These are phyloP conservation scores for Penicillium atrosanguineum DNA, from an alignment of 495 filamentous ascomycete genomes.

Conservation along the genomic window DNA sequence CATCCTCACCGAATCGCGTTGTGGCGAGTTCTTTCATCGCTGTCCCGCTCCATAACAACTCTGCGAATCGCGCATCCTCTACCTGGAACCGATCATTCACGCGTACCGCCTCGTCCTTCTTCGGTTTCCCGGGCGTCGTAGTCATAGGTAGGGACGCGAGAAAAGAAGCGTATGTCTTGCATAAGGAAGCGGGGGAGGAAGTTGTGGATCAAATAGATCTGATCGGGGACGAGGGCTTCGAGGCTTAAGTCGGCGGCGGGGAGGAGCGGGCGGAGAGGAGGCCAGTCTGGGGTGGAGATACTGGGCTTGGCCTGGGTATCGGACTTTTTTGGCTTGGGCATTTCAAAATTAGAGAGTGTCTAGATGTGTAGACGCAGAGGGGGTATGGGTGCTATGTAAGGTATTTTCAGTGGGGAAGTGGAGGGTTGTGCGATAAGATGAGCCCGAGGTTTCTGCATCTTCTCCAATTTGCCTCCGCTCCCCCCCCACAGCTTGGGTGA, in stretches of 20 bases:
- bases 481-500: slow-evolving; percentile 4
- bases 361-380: neutral
- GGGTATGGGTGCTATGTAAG: slow-evolving; percentile 9
- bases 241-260: slow-evolving; percentile 63
- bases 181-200: slow-evolving; percentile 80
- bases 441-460: slow-evolving; percentile 6
- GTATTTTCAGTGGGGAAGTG: slow-evolving; percentile 4
- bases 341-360: slow-evolving; percentile 3
- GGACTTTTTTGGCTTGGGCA: slow-evolving; percentile 28
- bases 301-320: slow-evolving; percentile 16
- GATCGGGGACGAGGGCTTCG: slow-evolving; percentile 55
- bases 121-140: slow-evolving; percentile 82
- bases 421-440: slow-evolving; percentile 9
- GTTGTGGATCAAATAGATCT: slow-evolving; percentile 73
- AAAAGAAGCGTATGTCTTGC: slow-evolving; percentile 78
- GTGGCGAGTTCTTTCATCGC: slow-evolving; percentile 32
- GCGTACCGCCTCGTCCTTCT: slow-evolving; percentile 77
- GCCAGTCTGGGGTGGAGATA: slow-evolving; percentile 63
- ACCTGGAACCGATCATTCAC: slow-evolving; percentile 93
- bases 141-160: slow-evolving; percentile 69
- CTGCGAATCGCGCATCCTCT: slow-evolving; percentile 71
- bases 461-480: slow-evolving; percentile 1
- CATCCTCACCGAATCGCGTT: slow-evolving; percentile 38
- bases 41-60: slow-evolving; percentile 62
- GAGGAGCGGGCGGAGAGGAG: slow-evolving; percentile 69